These are phyloP conservation scores for Colletotrichum melonis DNA, from an alignment of 2,329 filamentous ascomycete species.

Conservation along the genomic window DNA sequence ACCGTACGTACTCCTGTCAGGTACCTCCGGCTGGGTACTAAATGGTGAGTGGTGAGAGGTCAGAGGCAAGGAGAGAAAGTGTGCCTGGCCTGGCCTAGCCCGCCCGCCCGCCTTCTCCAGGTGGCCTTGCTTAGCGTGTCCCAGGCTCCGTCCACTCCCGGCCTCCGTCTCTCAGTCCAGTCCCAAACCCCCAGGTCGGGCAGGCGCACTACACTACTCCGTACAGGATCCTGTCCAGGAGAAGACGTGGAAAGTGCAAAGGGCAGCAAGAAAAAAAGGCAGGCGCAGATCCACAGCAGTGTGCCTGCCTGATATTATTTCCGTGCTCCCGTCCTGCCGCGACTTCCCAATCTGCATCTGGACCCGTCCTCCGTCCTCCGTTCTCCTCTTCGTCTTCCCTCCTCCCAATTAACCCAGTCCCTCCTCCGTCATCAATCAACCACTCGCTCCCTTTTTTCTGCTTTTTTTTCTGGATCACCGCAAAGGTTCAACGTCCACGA, in stretches of 20 bases:
- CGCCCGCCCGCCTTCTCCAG: neutral
- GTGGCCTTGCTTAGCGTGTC: neutral
- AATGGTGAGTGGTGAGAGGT: neutral
- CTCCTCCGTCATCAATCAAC: neutral
- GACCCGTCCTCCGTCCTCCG: conserved; percentile 1
- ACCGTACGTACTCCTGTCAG: neutral
- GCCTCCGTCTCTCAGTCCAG: conserved; percentile 1
- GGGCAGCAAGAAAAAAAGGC: neutral
- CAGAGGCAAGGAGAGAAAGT: neutral
- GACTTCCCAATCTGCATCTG: neutral
- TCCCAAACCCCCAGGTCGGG: neutral
- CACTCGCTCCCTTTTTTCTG: neutral
- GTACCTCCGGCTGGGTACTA: neutral
- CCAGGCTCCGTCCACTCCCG: conserved; percentile 19
- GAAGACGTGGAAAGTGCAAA: neutral
- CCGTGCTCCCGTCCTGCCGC: neutral
- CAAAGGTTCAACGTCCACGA: neutral
- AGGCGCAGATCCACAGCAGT: neutral
- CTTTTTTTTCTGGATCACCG: neutral
- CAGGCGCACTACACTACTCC: neutral
- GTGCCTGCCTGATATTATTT: conserved; percentile 6
- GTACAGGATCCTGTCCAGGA: too few species aligned
- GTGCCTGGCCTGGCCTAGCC: neutral
- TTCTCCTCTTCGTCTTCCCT: neutral
- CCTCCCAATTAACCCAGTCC: neutral